Evolutionary conservation across 140 eudicot species (phyloP).

Genomic region (Erigeron philadelphicus): DNA sequence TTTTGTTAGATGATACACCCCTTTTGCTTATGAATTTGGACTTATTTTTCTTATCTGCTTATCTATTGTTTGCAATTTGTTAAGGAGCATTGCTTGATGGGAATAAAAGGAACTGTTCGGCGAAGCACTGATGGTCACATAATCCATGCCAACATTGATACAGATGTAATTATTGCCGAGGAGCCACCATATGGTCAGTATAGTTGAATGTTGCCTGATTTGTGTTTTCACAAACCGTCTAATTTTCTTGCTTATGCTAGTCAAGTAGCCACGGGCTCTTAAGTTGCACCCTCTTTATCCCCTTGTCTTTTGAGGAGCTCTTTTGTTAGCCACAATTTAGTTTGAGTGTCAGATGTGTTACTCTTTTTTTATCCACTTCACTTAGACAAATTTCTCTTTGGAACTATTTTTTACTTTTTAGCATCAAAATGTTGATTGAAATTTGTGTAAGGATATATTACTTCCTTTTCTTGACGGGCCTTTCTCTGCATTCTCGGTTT

Average conservation of each 20-base stretch:
- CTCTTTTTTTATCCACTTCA: too few relatives aligned
- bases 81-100: constrained; percentile 96
- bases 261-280: background rate
- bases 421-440: background rate
- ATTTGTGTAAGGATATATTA: background rate
- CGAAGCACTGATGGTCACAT: constrained; percentile 98
- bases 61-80: background rate
- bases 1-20: background rate
- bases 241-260: background rate
- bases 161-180: constrained; percentile 94
- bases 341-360: too few relatives aligned
- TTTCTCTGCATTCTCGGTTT: background rate
- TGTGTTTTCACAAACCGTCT: background rate
- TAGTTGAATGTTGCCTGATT: background rate
- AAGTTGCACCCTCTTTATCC: background rate
- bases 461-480: background rate
- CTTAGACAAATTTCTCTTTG: background rate
- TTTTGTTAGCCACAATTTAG: too few relatives aligned
- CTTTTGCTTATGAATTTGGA: background rate
- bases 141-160: constrained; percentile 96
- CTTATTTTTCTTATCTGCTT: constrained; percentile 5
- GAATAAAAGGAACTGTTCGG: constrained; percentile 97
- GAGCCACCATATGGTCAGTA: constrained; percentile 94
- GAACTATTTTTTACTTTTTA: background rate
- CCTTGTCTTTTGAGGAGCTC: too few relatives aligned